These are phyloP conservation scores for Trebouxia sp. DNA, from an alignment of 139 green algal species.

Conservation along the genomic window DNA sequence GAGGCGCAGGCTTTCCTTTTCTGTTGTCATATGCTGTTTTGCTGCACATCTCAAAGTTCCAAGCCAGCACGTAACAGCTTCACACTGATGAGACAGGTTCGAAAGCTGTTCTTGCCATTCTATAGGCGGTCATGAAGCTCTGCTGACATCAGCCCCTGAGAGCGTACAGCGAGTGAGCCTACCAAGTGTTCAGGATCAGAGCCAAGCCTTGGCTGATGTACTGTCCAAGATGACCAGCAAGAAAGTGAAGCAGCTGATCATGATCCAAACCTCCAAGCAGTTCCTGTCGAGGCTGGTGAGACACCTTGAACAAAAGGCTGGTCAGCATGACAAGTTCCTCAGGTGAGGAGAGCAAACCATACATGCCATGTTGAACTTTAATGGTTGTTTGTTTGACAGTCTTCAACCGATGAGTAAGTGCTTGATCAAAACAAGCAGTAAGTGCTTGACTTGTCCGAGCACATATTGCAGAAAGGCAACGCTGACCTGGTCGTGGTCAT, in stretches of 20 bases:
- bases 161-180: constrained; percentile 40
- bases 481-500: too few species aligned
- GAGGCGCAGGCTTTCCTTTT: too few species aligned
- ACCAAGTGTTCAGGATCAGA: constrained; percentile 32
- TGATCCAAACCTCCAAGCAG: constrained; percentile 48
- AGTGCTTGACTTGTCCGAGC: too few species aligned
- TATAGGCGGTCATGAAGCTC: constrained; percentile 27
- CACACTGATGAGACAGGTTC: not conserved
- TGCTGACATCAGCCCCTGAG: constrained; percentile 33
- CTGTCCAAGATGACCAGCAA: constrained; percentile 43
- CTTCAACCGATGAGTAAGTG: too few species aligned
- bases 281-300: constrained; percentile 48
- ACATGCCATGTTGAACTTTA: not conserved
- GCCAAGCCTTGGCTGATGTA: constrained; percentile 28
- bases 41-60: too few species aligned
- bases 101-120: not conserved
- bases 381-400: not conserved
- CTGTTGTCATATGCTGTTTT: too few species aligned
- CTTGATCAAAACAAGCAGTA: too few species aligned
- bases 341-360: not conserved
- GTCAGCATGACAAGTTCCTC: constrained; percentile 54
- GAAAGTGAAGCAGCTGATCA: constrained; percentile 51
- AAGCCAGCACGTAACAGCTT: too few species aligned
- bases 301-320: constrained; percentile 52
- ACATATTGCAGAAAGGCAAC: too few species aligned